These are phyloP conservation scores for Solanum chilense DNA, from an alignment of 257 asterid species.

Conservation along the genomic window DNA sequence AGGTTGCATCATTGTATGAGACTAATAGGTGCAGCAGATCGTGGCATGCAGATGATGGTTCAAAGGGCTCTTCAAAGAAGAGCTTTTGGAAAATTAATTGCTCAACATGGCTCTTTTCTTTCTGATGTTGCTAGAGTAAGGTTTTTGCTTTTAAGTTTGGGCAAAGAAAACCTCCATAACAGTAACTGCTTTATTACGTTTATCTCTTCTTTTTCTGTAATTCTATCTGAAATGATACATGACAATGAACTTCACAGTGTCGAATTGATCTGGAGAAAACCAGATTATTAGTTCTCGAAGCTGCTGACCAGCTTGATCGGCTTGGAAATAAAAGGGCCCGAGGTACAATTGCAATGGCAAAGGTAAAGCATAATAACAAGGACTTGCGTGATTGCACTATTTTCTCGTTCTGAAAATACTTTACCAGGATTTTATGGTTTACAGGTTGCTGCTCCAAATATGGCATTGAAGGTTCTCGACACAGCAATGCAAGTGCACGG, in stretches of 20 bases:
- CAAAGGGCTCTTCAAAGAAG: conserved; percentile 69
- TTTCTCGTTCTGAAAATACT: neutral
- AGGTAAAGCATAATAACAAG: conserved; percentile 26
- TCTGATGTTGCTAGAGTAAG: conserved; percentile 82
- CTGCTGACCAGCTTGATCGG: conserved; percentile 89
- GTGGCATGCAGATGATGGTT: conserved; percentile 84
- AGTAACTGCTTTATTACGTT: neutral
- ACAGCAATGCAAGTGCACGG: conserved; percentile 97
- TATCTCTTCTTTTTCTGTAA: neutral
- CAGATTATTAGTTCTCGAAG: conserved; percentile 81
- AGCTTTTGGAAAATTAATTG: conserved; percentile 72
- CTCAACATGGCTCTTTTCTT: conserved; percentile 85
- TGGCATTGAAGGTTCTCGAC: conserved; percentile 86
- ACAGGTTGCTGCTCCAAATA: conserved; percentile 89
- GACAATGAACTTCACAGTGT: conserved; percentile 29
- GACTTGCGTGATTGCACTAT: neutral
- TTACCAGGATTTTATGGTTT: neutral
- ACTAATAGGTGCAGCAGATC: conserved; percentile 89
- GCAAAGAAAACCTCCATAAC: neutral
- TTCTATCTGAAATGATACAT: neutral
- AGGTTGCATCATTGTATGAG: conserved; percentile 99
- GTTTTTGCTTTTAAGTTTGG: neutral
- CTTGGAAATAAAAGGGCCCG: conserved; percentile 75
- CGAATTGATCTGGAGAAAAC: conserved; percentile 83
- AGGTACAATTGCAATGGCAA: conserved; percentile 91